These are phyloP conservation scores for Saturnispora galanensis DNA, from an alignment of 805 yeast genomes.

Conservation along the genomic window DNA sequence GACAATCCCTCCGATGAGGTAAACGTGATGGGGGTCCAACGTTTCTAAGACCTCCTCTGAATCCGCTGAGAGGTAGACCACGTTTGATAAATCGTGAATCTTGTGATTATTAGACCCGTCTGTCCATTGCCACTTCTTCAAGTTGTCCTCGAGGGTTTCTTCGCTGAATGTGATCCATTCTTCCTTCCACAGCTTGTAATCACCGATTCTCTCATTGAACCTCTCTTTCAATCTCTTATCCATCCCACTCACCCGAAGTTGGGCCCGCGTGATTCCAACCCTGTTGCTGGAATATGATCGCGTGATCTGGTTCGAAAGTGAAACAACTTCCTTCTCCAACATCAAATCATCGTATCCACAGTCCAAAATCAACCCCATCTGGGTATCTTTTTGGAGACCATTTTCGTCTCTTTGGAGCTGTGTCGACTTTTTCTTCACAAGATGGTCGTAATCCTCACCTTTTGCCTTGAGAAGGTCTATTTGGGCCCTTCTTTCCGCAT, in stretches of 20 bases:
- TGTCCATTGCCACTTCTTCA: constrained; percentile 34
- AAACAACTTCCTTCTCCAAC: constrained; percentile 61
- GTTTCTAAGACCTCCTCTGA: constrained; percentile 59
- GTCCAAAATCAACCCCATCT: constrained; percentile 59
- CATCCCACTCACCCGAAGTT: constrained; percentile 54
- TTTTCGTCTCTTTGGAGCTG: constrained; percentile 18
- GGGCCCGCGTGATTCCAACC: constrained; percentile 27
- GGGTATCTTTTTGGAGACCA: constrained; percentile 40
- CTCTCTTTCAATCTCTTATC: constrained; percentile 54
- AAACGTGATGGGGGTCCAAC: constrained; percentile 61
- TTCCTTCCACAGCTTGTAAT: constrained; percentile 56
- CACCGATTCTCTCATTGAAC: constrained; percentile 53
- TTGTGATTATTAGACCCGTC: constrained; percentile 44
- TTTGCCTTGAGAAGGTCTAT: constrained; percentile 28
- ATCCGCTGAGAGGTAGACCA: constrained; percentile 77
- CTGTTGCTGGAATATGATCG: constrained; percentile 75
- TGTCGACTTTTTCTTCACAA: constrained; percentile 25
- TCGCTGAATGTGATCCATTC: constrained; percentile 41
- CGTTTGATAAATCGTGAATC: constrained; percentile 26
- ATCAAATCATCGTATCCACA: constrained; percentile 87
- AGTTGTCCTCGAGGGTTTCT: constrained; percentile 25
- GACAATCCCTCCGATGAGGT: constrained; percentile 91
- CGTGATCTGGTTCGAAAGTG: constrained; percentile 71
- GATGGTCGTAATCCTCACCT: constrained; percentile 29
- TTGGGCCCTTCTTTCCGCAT: constrained; percentile 22